Evolutionary conservation across 2,329 filamentous ascomycete genomes (phyloP), one percentile per base, ranked within the genome.

Genomic region (Reticulascus tulasneorum): DNA sequence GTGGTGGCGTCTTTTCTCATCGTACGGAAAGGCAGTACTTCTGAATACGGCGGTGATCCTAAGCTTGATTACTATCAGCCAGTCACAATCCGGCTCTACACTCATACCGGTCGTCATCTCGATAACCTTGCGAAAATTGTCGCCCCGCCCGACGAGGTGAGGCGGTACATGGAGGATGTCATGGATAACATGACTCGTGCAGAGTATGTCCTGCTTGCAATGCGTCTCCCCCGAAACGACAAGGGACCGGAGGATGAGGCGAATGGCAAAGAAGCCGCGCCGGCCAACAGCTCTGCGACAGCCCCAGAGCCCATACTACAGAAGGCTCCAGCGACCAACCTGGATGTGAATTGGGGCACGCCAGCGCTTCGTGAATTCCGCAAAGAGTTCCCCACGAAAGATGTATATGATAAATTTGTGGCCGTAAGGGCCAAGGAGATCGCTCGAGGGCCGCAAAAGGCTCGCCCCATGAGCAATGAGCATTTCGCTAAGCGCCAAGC

Each of bases 1-100:
- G 73, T 86, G 3, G 73, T 88, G 27, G 82, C 82, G 4, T 90
- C 84, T 1, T 93, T 91, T 52, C 66, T 93, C 9, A 79, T 90
- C 40, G 83, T 86, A 6, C 79, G 84, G 31, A 83, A 82, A 55
- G 84, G 81, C 20, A 82, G 79, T 47, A 69, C 66, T n/a, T 75
- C 77, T 2, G 79, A 84, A 47, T 77, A 79, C 39, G 71, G 74
- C 37, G 76, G 75, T n/a, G 75, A 83, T 44, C 76, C 75, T 1
- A 62, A 67, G 8, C 60, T 82, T 10, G 80, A 88, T 50, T 87
- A 85, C 59, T 91, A 88, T 53, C 83, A 90, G 47, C 85, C 86
- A 3, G 73, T 90, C 19, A 83, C 73, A 0, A 72, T 85, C 34
- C 71, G 78, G 13, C 58, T 85, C 17, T 71, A 70, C 38, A 67